Conservation (phyloP, 768 basidiomycete species). For the Leccinellum rugosiceps region DNA sequence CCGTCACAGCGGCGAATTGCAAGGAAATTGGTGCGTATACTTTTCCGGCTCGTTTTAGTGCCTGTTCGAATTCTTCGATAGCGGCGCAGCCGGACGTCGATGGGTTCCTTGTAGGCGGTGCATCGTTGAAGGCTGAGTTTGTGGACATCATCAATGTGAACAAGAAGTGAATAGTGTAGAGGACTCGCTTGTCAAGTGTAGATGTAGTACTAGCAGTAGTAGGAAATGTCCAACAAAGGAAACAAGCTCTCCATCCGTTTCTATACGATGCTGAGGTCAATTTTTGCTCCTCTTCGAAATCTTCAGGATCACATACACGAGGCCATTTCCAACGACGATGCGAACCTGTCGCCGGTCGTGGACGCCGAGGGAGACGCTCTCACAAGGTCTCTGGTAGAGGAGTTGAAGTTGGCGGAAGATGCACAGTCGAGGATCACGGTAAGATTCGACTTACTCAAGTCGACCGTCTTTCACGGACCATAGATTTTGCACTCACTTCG, state of each 20-base stretch:
- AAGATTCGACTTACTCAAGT: constrained; percentile 6
- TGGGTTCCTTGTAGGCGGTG: constrained; percentile 97
- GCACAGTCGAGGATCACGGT: constrained; percentile 52
- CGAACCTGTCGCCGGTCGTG: constrained; percentile 2
- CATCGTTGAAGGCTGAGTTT: constrained; percentile 97
- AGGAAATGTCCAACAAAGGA: neutral
- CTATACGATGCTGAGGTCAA: constrained; percentile 49
- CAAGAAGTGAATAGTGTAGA: constrained; percentile 18
- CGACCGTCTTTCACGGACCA: neutral
- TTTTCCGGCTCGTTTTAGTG: neutral
- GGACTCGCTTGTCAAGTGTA: neutral
- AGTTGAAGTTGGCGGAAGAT: constrained; percentile 57
- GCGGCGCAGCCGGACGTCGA: constrained; percentile 82
- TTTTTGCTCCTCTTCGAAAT: constrained; percentile 57
- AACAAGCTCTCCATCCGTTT: neutral
- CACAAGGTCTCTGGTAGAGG: constrained; percentile 59
- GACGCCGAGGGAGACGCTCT: constrained; percentile 1
- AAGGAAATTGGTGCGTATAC: constrained; percentile 74
- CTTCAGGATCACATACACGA: constrained; percentile 46
- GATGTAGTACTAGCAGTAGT: neutral
- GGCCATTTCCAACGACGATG: constrained; percentile 23
- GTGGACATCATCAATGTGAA: constrained; percentile 83
- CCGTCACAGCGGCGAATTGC: constrained; percentile 86
- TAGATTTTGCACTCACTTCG: constrained; percentile 68
- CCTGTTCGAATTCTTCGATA: constrained; percentile 25